These are phyloP conservation scores for Gossypium gossypioides DNA, from an alignment of 441 rosid genomes.

Conservation along the genomic window DNA sequence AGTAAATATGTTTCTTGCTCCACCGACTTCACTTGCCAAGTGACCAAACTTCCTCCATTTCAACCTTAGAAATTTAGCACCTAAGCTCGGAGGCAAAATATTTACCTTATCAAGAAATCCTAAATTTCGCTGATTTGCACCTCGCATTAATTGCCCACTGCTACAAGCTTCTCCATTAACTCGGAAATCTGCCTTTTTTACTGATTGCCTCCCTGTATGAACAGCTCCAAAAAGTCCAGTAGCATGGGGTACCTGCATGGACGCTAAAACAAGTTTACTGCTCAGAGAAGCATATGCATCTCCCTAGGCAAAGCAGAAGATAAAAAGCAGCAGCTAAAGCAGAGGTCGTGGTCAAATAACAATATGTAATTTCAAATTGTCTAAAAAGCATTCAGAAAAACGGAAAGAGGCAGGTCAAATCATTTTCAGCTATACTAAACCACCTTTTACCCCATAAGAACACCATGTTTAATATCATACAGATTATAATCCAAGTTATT, in stretches of 20 bases:
- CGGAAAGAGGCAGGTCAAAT: not conserved
- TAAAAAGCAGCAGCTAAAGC: not conserved
- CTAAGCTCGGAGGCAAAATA: constrained; percentile 22
- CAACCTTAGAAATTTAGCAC: constrained; percentile 45
- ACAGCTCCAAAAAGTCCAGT: constrained; percentile 34
- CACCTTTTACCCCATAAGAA: not conserved
- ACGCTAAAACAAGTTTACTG: constrained; percentile 60
- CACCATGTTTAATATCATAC: not conserved
- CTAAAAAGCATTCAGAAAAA: not conserved
- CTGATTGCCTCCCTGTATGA: constrained; percentile 26
- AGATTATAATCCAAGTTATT: not conserved
- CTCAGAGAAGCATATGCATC: constrained; percentile 28
- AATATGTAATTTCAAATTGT: constrained; percentile 7
- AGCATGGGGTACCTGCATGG: constrained; percentile 58
- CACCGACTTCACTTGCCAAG: constrained; percentile 58
- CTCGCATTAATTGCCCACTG: constrained; percentile 19
- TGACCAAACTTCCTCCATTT: constrained; percentile 69
- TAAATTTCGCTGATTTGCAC: constrained; percentile 25
- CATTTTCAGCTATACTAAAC: not conserved
- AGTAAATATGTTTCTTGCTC: constrained; percentile 63
- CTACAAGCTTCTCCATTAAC: constrained; percentile 25
- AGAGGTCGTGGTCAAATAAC: not conserved
- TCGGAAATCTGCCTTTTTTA: constrained; percentile 22
- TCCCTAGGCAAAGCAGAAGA: not conserved
- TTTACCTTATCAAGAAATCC: constrained; percentile 28